Evolutionary conservation across 177 flowering plant genomes (phyloP).

Genomic region (Vitis hybrid): DNA sequence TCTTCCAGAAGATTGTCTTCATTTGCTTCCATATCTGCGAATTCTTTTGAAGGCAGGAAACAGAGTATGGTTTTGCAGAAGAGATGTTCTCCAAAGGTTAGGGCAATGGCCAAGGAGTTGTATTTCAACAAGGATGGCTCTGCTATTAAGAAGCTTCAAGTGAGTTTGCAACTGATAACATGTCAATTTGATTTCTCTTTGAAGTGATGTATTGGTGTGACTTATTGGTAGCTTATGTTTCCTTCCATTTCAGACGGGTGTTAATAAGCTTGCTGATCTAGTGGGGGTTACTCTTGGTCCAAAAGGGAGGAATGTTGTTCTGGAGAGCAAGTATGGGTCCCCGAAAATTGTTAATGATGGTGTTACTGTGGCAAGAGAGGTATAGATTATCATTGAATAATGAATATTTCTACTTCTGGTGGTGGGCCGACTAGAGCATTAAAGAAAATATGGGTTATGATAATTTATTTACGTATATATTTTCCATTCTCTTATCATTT

Average conservation of each 20-base stretch:
- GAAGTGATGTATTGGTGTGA: too few relatives aligned
- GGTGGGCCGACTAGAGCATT: too few relatives aligned
- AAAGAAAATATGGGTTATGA: too few relatives aligned
- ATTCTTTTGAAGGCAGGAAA: not conserved
- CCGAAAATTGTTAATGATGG: slow-evolving; percentile 98
- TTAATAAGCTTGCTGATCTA: slow-evolving; percentile 96
- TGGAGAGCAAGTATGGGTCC: slow-evolving; percentile 98
- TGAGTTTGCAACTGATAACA: not conserved
- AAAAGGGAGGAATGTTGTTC: slow-evolving; percentile 93
- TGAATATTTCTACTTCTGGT: too few relatives aligned
- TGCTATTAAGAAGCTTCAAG: slow-evolving; percentile 14
- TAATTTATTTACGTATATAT: too few relatives aligned
- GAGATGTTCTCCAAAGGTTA: not conserved
- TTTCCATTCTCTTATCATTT: too few relatives aligned
- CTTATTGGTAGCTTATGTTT: not conserved
- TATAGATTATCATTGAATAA: slow-evolving; percentile 12
- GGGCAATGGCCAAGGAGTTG: slow-evolving; percentile 15
- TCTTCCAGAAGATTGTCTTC: slow-evolving; percentile 4
- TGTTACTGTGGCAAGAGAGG: slow-evolving; percentile 97
- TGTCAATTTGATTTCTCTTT: too few relatives aligned
- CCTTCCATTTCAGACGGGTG: slow-evolving; percentile 58
- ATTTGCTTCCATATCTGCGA: slow-evolving; percentile 7
- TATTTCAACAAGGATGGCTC: slow-evolving; percentile 15
- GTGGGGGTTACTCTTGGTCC: slow-evolving; percentile 99
- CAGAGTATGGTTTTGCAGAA: not conserved